Conservation (phyloP, 805 yeast genomes). For the Hanseniaspora nectarophila region DNA sequence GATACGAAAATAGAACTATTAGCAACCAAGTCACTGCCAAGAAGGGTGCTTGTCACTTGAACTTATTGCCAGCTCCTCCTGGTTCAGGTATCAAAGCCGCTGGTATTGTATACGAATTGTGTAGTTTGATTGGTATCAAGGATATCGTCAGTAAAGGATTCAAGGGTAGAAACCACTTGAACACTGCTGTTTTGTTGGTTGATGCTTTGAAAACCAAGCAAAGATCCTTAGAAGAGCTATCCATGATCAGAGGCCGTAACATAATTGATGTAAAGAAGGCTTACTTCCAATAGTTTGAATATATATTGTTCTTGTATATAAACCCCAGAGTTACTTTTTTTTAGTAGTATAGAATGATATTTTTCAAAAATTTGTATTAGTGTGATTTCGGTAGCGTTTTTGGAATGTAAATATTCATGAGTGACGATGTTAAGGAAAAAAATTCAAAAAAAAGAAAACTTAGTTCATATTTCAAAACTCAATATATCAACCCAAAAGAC, state of each 20-base stretch:
- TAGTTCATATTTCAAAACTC: too few species aligned
- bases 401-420: too few species aligned
- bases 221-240: constrained; percentile 73
- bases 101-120: constrained; percentile 77
- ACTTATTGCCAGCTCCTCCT: constrained; percentile 75
- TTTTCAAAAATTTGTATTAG: too few species aligned
- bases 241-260: constrained; percentile 87
- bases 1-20: constrained; percentile 85
- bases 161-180: constrained; percentile 88
- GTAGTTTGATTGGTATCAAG: constrained; percentile 86
- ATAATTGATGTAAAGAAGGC: constrained; percentile 83
- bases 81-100: constrained; percentile 91
- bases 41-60: constrained; percentile 74
- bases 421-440: too few species aligned
- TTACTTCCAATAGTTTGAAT: constrained; percentile 39
- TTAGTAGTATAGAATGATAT: neutral
- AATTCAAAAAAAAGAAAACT: too few species aligned
- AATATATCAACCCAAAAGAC: neutral
- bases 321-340: neutral
- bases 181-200: constrained; percentile 77
- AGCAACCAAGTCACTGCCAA: constrained; percentile 72
- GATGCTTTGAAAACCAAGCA: constrained; percentile 70
- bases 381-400: too few species aligned
- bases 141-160: constrained; percentile 86
- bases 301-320: too few species aligned